These are phyloP conservation scores for Microcyclospora tardicrescens DNA, from an alignment of 2,329 filamentous ascomycete genomes.

Conservation along the genomic window DNA sequence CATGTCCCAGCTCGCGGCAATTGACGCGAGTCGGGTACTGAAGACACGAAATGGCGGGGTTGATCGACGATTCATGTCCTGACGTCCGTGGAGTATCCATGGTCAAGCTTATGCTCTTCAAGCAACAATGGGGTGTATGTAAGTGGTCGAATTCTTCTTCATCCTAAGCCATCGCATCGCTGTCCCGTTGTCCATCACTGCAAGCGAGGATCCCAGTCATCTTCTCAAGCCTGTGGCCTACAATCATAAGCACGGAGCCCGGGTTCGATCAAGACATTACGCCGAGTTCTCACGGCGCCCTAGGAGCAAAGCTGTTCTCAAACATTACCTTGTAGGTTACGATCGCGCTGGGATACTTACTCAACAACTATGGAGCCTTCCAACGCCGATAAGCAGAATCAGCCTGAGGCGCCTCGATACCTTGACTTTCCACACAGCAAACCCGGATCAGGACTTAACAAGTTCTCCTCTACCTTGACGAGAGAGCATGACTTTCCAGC, in stretches of 20 bases:
- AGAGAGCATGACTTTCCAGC: slow-evolving; percentile 81
- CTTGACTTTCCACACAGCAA: slow-evolving; percentile 45
- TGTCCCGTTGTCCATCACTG: no score
- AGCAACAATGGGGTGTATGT: no score
- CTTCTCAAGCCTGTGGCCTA: background rate
- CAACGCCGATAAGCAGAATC: slow-evolving; percentile 23
- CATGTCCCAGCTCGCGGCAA: no score
- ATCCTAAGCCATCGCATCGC: no score
- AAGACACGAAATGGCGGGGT: background rate
- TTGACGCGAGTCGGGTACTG: no score
- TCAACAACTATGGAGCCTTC: slow-evolving; percentile 41
- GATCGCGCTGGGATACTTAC: slow-evolving; percentile 45
- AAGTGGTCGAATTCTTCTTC: no score
- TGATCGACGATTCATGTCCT: background rate
- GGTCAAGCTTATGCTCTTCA: no score
- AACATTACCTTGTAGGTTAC: background rate
- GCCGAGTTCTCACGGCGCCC: no score
- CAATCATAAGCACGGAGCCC: background rate
- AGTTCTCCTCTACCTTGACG: slow-evolving; percentile 73
- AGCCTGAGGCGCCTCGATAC: slow-evolving; percentile 37
- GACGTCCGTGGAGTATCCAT: background rate
- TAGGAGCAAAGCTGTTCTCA: background rate
- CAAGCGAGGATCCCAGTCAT: no score
- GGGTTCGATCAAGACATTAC: no score
- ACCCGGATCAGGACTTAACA: slow-evolving; percentile 56